Base-by-base conservation (phyloP, 179 eudicot species). In the Heliamphora pulchella region DNA sequence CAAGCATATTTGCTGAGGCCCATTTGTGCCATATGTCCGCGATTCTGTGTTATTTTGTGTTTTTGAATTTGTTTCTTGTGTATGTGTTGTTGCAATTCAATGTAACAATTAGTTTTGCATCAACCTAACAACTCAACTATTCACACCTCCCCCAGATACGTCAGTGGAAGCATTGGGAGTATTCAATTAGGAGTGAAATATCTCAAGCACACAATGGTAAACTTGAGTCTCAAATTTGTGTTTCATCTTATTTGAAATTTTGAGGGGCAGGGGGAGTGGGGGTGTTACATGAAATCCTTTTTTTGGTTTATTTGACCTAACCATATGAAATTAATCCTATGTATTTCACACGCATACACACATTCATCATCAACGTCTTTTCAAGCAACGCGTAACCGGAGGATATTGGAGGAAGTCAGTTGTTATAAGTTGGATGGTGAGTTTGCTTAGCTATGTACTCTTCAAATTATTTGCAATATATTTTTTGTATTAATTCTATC, bases 131-230 rank as follows among this genome's bases (percentile, higher is more conserved):
- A 65, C 22, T 58, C 22, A 20, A 7, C 17, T 1, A 53, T 71
- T 53, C 11, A 10, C 9, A 17, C 55, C 46, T 67, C 8, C 17
- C 53, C 64, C 81, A 94, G 98, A 94, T 94, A 73, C 89, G 86
- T 4, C 94, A 87, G 81, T 94, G 98, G 98, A 92, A 87, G 88
- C 78, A 51, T 10, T 94, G 98, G 98, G 98, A 94, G 86, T 90
- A 83, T 69, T 73, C 85, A 55, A 58, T 92, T 76, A 85, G 84
- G n/a, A 85, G 88, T 81, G 88, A 89, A 44, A 84, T 14, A 62
- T 5, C 80, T 31, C 15, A 2, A 18, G 1, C 44, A n/a, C 77
- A 20, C 41, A 54, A 20, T 18, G 79, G 84, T 82, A 73, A 82
- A 75, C 18, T 3, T 41, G 47, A 74, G 75, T 47, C n/a, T 59